Evolutionary conservation across 176 grass and related monocot species (phyloP).

Genomic region (Alopecurus myosuroides): DNA sequence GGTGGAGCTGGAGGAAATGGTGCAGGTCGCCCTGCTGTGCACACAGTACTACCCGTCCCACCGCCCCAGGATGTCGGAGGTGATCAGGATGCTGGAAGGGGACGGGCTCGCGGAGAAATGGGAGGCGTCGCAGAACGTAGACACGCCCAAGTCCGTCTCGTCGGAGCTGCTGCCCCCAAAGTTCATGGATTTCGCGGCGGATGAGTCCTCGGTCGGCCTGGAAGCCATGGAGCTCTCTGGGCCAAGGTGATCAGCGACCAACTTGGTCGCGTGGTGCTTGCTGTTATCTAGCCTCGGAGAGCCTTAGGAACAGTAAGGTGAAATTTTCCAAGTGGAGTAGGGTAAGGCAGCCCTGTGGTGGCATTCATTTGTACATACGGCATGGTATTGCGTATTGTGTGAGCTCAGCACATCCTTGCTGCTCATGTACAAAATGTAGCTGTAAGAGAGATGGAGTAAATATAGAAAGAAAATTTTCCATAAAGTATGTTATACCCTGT

Average conservation of each 20-base stretch:
- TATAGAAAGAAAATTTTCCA: constrained; percentile 31
- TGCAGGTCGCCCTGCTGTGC: constrained; percentile 85
- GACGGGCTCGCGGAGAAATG: constrained; percentile 94
- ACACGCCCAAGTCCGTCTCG: constrained; percentile 51
- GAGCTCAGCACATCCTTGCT: constrained; percentile 35
- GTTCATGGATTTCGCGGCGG: constrained; percentile 57
- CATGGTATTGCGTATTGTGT: background rate
- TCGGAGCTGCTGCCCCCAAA: constrained; percentile 56
- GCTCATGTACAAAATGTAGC: constrained; percentile 35
- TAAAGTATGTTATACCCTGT: too few relatives aligned
- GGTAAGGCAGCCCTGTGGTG: constrained; percentile 22
- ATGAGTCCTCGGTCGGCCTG: constrained; percentile 74
- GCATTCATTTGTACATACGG: constrained; percentile 56
- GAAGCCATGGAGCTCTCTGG: constrained; percentile 97
- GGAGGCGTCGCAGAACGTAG: constrained; percentile 72
- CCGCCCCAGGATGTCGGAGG: constrained; percentile 87
- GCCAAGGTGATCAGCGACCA: constrained; percentile 41
- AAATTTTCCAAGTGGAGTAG: background rate
- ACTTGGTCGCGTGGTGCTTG: background rate
- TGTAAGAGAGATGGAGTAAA: constrained; percentile 42
- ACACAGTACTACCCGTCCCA: constrained; percentile 79
- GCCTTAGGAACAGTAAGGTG: background rate
- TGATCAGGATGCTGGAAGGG: constrained; percentile 92
- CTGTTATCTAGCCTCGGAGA: background rate
- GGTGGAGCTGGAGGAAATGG: constrained; percentile 90